These are phyloP conservation scores for Vanilla planifolia DNA, from an alignment of 106 monocot genomes.

Conservation along the genomic window DNA sequence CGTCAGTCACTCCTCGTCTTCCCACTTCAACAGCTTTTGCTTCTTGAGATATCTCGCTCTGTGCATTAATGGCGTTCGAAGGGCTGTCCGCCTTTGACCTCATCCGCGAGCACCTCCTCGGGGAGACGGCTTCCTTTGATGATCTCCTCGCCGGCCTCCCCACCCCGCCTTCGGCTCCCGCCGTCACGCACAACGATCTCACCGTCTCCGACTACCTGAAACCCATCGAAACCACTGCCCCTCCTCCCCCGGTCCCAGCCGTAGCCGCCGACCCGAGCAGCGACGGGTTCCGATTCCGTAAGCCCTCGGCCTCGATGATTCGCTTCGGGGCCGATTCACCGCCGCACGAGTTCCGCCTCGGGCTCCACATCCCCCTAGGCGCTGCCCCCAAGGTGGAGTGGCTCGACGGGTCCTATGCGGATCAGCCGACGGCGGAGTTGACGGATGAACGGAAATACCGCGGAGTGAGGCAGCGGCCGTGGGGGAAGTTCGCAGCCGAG, in stretches of 20 bases:
- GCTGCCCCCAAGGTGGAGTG: background rate
- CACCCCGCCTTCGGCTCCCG: background rate
- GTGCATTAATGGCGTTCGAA: too few species aligned
- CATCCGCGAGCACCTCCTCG: constrained; percentile 33
- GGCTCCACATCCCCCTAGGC: background rate
- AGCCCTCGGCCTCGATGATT: background rate
- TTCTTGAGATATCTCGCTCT: too few species aligned
- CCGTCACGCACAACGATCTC: background rate
- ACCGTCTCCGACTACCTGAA: constrained; percentile 7
- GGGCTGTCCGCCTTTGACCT: constrained; percentile 31
- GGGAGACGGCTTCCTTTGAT: background rate
- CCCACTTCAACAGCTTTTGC: too few species aligned
- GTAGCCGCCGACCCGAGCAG: background rate
- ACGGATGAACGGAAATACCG: constrained; percentile 25
- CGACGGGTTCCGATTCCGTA: background rate
- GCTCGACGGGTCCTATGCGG: background rate
- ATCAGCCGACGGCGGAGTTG: background rate
- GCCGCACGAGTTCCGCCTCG: background rate
- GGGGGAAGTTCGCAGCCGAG: constrained; percentile 77
- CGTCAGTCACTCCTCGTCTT: too few species aligned
- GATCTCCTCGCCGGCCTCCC: background rate
- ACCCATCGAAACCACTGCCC: background rate
- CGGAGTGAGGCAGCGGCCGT: constrained; percentile 61
- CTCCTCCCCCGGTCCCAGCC: background rate
- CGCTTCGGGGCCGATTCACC: constrained; percentile 3